Evolutionary conservation across 768 basidiomycete species (phyloP).

Genomic region (Pisolithus orientalis): DNA sequence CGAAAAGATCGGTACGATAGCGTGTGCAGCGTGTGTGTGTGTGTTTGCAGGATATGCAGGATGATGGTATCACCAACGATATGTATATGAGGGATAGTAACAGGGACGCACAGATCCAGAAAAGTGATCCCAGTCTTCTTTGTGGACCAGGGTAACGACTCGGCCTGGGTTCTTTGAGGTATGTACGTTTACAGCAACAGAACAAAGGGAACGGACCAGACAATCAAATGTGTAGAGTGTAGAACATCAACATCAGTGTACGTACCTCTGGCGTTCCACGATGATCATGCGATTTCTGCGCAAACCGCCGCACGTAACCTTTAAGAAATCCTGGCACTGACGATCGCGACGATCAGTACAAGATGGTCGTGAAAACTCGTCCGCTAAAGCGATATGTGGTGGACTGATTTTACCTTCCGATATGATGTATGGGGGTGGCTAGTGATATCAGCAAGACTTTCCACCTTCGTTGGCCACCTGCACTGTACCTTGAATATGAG

Average conservation of each 20-base stretch:
- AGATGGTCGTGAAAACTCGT: not conserved
- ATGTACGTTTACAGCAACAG: not conserved
- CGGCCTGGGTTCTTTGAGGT: constrained; percentile 65
- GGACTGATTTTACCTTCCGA: constrained; percentile 42
- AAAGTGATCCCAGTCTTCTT: constrained; percentile 80
- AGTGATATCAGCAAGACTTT: not conserved
- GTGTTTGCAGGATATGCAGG: not conserved
- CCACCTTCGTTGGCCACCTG: not conserved
- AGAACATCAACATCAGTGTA: not conserved
- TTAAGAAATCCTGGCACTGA: constrained; percentile 79
- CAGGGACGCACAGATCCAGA: constrained; percentile 50
- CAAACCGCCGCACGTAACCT: constrained; percentile 85
- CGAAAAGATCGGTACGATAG: not conserved
- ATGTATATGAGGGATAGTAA: not conserved
- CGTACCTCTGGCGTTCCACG: constrained; percentile 79
- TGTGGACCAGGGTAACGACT: constrained; percentile 85
- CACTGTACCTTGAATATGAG: constrained; percentile 78
- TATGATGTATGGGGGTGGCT: constrained; percentile 83
- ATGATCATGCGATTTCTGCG: constrained; percentile 90
- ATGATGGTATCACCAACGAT: not conserved
- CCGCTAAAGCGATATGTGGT: not conserved
- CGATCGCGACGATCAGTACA: not conserved
- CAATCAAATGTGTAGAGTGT: not conserved
- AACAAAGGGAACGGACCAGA: not conserved
- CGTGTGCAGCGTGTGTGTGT: too few relatives aligned